Base-by-base conservation (phyloP, 257 asterid genomes). In the Catharanthus roseus region DNA sequence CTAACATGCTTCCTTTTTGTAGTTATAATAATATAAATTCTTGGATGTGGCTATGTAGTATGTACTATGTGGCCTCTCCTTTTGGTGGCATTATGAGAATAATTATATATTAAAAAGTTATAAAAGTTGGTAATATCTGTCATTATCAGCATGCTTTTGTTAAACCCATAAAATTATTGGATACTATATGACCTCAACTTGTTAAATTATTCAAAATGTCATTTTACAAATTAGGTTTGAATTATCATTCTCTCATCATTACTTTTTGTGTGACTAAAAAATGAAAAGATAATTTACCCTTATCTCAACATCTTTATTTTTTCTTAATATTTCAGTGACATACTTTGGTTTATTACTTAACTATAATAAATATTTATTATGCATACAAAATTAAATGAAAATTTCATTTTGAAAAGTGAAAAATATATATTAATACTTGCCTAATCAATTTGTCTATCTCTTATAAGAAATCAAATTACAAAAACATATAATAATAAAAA, bases 171-270 rank as follows among this genome's bases (percentile, higher is more conserved):
- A 53, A 64, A 70, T 49, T 74, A 77, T 72, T 74, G 72, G 72
- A 42, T 47, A 51, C 31, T 51, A 31, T 13, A 56, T 55, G 76
- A 70, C 77, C 63, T 65, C 55, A 38, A 49, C 51, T 47, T 49
- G 12, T 39, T 23, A 33, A 50, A 64, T 65, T 71, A 65, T 78
- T 74, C 75, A 23, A 50, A 65, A 76, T 28, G 81, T 74, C 82
- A 67, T 69, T 78, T 73, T 80, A 68, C 70, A 68, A 65, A 54
- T 75, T 80, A 85, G 86, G 79, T 75, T 56, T 81, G 56, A 23
- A 78, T 78, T 38, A 57, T 70, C 72, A 71, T 51, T 72, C 72
- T 60, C 72, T 47, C 13, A 49, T 78, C 67, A 58, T 42, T 74
- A 71, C 28, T 70, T 75, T 72, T 23, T 4, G 45, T 36, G 51